Evolutionary conservation across 2,329 filamentous ascomycete species (phyloP).

Genomic region (Ilyonectria mors-panacis): DNA sequence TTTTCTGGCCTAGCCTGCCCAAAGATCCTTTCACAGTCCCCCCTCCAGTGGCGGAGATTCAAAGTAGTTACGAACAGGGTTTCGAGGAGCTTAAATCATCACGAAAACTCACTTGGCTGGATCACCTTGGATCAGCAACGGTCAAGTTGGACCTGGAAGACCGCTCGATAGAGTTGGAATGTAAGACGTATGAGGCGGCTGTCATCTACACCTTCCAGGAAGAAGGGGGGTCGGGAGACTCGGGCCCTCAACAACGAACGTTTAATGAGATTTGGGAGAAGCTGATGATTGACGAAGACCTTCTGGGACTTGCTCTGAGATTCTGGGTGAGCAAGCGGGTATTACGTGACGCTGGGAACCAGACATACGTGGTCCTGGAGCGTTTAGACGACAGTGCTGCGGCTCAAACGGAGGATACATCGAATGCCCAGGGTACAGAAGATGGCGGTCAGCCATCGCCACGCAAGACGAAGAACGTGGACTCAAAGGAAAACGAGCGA

Average conservation of each 20-base stretch:
- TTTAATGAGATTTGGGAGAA: slow-evolving; percentile 69
- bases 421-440: slow-evolving; percentile 38
- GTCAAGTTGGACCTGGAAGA: slow-evolving; percentile 89
- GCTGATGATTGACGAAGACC: slow-evolving; percentile 81
- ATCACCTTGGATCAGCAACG: slow-evolving; percentile 83
- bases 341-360: slow-evolving; percentile 68
- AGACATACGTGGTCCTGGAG: slow-evolving; percentile 79
- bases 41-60: slow-evolving; percentile 68
- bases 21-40: slow-evolving; percentile 79
- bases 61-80: slow-evolving; percentile 79
- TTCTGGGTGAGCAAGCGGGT: slow-evolving; percentile 82
- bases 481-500: slow-evolving; percentile 75
- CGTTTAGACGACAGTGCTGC: slow-evolving; percentile 60
- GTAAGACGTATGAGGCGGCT: slow-evolving; percentile 87
- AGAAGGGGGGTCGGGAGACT: slow-evolving; percentile 54
- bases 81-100: slow-evolving; percentile 87
- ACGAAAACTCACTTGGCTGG: slow-evolving; percentile 90
- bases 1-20: slow-evolving; percentile 92
- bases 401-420: slow-evolving; percentile 52
- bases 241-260: slow-evolving; percentile 57
- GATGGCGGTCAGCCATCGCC: slow-evolving; percentile 57
- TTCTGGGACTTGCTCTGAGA: slow-evolving; percentile 75
- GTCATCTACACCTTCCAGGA: slow-evolving; percentile 87
- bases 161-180: slow-evolving; percentile 79
- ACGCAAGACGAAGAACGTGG: slow-evolving; percentile 69